Conservation (phyloP, 768 basidiomycete species). For the Phaeolepiota aurea region DNA sequence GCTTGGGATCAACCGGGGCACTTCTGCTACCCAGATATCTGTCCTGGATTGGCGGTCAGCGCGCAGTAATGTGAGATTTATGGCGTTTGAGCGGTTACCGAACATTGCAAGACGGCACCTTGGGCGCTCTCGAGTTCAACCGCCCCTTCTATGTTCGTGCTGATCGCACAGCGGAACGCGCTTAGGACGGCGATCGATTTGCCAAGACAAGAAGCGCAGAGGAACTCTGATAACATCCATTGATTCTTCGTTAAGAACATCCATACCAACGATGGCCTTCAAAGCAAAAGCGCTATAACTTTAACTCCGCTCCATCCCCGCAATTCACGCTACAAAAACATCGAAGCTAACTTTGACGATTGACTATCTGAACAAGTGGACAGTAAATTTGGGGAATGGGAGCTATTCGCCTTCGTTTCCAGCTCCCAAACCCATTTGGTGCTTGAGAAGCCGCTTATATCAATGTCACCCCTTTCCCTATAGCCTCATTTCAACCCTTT, state of each 20-base stretch:
- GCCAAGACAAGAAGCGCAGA: conserved; percentile 3
- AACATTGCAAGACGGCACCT: no score
- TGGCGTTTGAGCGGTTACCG: conserved; percentile 20
- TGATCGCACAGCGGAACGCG: background rate
- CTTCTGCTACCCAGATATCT: no score
- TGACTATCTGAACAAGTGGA: conserved; percentile 3
- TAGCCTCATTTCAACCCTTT: background rate
- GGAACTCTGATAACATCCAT: background rate
- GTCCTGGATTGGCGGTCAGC: background rate
- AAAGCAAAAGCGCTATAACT: conserved; percentile 5
- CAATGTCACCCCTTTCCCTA: background rate
- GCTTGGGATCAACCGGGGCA: no score
- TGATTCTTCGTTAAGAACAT: background rate
- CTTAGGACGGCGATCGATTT: background rate
- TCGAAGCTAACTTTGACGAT: conserved; percentile 2
- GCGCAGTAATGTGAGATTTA: conserved; percentile 3
- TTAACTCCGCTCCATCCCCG: conserved; percentile 21
- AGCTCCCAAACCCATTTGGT: conserved; percentile 1
- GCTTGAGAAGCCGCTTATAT: conserved; percentile 3
- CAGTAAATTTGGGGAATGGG: conserved; percentile 7
- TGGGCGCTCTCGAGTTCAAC: no score
- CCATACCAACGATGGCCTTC: background rate
- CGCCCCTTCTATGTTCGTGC: conserved; percentile 3
- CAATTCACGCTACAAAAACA: conserved; percentile 7
- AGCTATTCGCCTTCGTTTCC: conserved; percentile 8